Evolutionary conservation across 78 protist species (phyloP).

Genomic region (Bigelowiella natans): DNA sequence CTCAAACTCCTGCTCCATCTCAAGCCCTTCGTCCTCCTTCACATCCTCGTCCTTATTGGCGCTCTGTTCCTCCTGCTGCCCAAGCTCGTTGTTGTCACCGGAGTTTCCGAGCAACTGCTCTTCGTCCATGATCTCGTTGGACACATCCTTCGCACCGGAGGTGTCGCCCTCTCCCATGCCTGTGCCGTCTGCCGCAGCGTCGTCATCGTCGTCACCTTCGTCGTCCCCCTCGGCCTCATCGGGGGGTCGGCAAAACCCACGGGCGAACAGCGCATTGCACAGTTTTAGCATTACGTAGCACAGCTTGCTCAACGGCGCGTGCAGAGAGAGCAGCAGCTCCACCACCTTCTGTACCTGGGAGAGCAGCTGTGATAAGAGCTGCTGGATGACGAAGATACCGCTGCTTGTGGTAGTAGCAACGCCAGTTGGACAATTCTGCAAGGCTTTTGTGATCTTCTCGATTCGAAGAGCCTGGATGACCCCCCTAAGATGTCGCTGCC

Average conservation of each 20-base stretch:
- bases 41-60: constrained; percentile 4
- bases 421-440: not conserved
- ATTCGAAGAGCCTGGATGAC: not conserved
- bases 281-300: constrained; percentile 30
- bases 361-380: too few species aligned
- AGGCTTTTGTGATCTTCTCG: not conserved
- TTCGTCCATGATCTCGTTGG: constrained; percentile 8
- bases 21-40: constrained; percentile 30
- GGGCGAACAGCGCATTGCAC: constrained; percentile 29
- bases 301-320: constrained; percentile 9
- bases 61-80: constrained; percentile 11
- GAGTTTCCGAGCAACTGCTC: constrained; percentile 11
- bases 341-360: not conserved
- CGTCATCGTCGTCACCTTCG: constrained; percentile 3
- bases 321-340: not conserved
- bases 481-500: not conserved
- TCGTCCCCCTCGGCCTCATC: constrained; percentile 33
- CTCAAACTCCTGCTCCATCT: constrained; percentile 68
- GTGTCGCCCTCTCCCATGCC: constrained; percentile 1
- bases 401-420: not conserved
- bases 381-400: not conserved
- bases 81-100: not conserved
- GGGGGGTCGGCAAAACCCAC: constrained; percentile 56
- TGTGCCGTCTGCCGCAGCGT: not conserved
- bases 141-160: not conserved